Conservation (phyloP, 495 filamentous ascomycete species). For the Xylaria telfairii region DNA sequence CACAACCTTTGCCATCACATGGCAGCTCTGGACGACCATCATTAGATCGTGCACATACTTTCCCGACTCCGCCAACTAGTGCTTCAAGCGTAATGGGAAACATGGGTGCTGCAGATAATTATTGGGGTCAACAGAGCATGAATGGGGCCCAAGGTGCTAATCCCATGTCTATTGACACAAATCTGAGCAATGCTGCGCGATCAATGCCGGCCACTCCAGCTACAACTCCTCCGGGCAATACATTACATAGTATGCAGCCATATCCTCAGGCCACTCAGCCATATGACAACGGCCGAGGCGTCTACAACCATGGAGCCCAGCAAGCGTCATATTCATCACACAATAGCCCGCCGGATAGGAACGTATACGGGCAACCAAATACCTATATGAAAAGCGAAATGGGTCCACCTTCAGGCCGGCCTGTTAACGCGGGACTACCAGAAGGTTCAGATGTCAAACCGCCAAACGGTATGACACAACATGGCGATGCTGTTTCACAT, state of each 20-base stretch:
- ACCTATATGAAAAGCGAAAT: slow-evolving; percentile 90
- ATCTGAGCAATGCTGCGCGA: slow-evolving; percentile 73
- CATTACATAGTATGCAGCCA: slow-evolving; percentile 76
- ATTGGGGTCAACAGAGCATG: slow-evolving; percentile 75
- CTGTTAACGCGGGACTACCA: slow-evolving; percentile 56
- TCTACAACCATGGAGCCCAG: slow-evolving; percentile 77
- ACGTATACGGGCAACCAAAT: slow-evolving; percentile 67
- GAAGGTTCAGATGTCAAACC: slow-evolving; percentile 74
- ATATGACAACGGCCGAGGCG: slow-evolving; percentile 78
- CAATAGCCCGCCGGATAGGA: slow-evolving; percentile 69
- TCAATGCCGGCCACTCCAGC: slow-evolving; percentile 94
- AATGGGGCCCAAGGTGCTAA: slow-evolving; percentile 68
- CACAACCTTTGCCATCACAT: slow-evolving; percentile 75
- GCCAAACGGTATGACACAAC: slow-evolving; percentile 66
- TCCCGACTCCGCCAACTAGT: slow-evolving; percentile 93
- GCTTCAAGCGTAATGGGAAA: slow-evolving; percentile 84
- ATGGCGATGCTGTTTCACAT: slow-evolving; percentile 59
- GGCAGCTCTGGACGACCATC: slow-evolving; percentile 69
- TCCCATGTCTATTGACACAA: slow-evolving; percentile 85
- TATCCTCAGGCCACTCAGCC: slow-evolving; percentile 72
- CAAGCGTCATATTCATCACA: slow-evolving; percentile 73
- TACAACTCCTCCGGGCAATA: slow-evolving; percentile 85
- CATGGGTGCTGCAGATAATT: slow-evolving; percentile 74
- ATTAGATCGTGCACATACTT: slow-evolving; percentile 83
- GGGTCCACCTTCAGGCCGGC: slow-evolving; percentile 79